These are phyloP conservation scores for Trametes sp. DNA, from an alignment of 1,284 basidiomycete species.

Conservation along the genomic window DNA sequence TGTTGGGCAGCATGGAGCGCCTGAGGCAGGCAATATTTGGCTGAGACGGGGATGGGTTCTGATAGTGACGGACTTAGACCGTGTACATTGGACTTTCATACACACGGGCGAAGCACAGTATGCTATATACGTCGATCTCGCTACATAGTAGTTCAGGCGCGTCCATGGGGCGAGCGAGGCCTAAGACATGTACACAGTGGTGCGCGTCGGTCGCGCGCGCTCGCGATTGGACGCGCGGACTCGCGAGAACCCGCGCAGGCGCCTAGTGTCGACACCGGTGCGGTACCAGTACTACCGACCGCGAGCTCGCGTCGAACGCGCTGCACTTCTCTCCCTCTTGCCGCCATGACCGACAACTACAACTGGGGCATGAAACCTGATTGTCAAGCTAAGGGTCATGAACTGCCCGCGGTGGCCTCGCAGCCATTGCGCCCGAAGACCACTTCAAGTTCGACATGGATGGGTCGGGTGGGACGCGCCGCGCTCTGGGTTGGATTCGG, in stretches of 20 bases:
- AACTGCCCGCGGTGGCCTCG: no score
- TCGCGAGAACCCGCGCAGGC: not conserved
- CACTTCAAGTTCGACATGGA: not conserved
- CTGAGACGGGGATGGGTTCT: not conserved
- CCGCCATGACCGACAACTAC: constrained; percentile 6
- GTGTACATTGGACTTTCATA: not conserved
- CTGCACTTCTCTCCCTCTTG: not conserved
- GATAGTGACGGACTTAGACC: no score
- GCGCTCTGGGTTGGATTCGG: not conserved
- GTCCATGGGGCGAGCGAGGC: no score
- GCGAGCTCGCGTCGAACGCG: no score
- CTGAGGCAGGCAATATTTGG: not conserved
- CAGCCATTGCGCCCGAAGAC: not conserved
- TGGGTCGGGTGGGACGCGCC: not conserved
- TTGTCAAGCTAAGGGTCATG: not conserved
- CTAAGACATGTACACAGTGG: not conserved
- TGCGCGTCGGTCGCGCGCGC: not conserved
- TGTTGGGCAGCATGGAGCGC: constrained; percentile 7
- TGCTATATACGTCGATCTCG: no score
- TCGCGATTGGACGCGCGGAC: constrained; percentile 6
- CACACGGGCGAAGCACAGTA: no score
- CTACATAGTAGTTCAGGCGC: no score
- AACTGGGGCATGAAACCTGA: constrained; percentile 2
- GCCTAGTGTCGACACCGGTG: no score
- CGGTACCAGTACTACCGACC: no score